phyloP scores from a whole-genome alignment of 2,329 filamentous ascomycete genomes.

The Colletotrichum sp. region DNA sequence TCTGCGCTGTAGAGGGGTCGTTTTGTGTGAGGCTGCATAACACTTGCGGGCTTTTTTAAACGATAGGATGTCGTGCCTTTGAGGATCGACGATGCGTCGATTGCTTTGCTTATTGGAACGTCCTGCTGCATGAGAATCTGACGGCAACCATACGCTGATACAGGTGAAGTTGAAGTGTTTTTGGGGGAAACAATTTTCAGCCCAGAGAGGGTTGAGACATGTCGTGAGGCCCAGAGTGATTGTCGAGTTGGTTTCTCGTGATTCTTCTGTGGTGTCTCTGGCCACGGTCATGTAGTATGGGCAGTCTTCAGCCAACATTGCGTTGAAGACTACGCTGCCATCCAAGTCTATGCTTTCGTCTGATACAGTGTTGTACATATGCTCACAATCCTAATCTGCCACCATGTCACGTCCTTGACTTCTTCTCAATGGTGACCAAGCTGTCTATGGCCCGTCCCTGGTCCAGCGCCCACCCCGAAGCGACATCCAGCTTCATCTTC shows the following conservation, averaged over 20 bases:
- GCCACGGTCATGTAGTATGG: neutral
- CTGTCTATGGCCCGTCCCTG: slow-evolving; percentile 63
- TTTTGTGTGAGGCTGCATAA: neutral
- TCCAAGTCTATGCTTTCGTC: neutral
- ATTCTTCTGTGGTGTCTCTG: neutral
- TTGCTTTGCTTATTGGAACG: neutral
- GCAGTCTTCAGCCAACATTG: neutral
- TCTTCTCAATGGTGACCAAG: slow-evolving; percentile 38
- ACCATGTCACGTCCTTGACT: neutral
- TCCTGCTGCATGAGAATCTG: neutral
- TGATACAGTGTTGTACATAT: neutral
- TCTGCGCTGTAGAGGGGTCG: neutral
- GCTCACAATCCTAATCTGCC: neutral
- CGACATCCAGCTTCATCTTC: slow-evolving; percentile 63
- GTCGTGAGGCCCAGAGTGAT: neutral
- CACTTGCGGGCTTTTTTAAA: neutral
- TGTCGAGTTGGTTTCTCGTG: neutral
- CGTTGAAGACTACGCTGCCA: neutral
- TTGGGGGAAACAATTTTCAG: neutral
- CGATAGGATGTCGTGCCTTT: neutral
- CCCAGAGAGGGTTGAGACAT: neutral
- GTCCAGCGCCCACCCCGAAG: slow-evolving; percentile 63
- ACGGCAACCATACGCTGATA: neutral
- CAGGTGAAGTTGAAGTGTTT: neutral
- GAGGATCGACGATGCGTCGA: neutral